Conservation (phyloP, 306 rosid species). For the Urtica urens region DNA sequence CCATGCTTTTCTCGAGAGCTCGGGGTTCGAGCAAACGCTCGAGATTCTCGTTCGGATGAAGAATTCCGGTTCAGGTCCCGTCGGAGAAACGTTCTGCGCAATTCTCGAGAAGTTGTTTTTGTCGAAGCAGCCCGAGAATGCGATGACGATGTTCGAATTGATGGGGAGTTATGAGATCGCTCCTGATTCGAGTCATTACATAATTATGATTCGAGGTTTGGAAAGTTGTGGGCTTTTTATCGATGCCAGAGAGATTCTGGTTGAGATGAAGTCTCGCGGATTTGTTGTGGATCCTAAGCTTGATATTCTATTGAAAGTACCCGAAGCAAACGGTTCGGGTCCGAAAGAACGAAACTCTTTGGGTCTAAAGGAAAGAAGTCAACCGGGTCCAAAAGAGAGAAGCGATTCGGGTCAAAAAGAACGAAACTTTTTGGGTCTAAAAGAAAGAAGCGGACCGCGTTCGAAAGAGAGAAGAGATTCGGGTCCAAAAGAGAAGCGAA, state of each 20-base stretch:
- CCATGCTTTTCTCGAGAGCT: conserved; percentile 65
- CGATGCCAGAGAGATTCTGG: conserved; percentile 55
- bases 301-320: conserved; percentile 43
- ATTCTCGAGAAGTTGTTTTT: conserved; percentile 43
- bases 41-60: conserved; percentile 57
- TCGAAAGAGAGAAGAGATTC: too few species aligned
- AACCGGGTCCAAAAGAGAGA: too few species aligned
- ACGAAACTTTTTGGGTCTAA: too few species aligned
- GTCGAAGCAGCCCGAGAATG: conserved; percentile 55
- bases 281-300: conserved; percentile 55
- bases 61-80: conserved; percentile 50
- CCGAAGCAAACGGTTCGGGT: conserved; percentile 14
- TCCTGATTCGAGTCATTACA: conserved; percentile 46
- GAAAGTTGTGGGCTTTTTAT: conserved; percentile 37
- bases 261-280: conserved; percentile 50
- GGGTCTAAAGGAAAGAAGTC: too few species aligned
- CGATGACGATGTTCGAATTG: conserved; percentile 68
- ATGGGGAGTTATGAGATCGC: conserved; percentile 43
- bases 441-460: too few species aligned
- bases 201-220: conserved; percentile 55
- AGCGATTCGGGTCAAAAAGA: too few species aligned
- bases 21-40: conserved; percentile 47
- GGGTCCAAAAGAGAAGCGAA: too few species aligned
- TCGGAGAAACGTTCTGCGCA: conserved; percentile 41
- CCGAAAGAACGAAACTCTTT: conserved; percentile 21